These are phyloP conservation scores for Cercospora zeina DNA, from an alignment of 2,329 filamentous ascomycete species.

Conservation along the genomic window DNA sequence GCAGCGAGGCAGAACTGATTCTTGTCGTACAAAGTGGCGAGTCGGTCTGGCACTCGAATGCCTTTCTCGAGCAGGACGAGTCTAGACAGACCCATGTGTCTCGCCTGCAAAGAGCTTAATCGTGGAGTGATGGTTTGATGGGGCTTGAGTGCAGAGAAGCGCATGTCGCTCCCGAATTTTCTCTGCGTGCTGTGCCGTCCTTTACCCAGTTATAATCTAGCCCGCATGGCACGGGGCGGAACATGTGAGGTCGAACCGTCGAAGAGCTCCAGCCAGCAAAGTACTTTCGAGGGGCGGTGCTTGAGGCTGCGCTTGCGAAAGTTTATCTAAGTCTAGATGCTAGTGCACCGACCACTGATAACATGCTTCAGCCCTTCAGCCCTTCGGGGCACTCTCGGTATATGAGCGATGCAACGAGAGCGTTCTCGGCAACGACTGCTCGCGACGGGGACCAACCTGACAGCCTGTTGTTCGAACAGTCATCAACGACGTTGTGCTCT, in stretches of 20 bases:
- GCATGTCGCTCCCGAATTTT: background rate
- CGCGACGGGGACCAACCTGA: background rate
- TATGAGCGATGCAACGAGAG: background rate
- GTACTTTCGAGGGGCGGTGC: background rate
- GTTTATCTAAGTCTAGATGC: constrained; percentile 9
- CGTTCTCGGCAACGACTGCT: background rate
- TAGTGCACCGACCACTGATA: background rate
- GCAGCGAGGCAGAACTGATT: background rate
- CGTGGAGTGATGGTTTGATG: background rate
- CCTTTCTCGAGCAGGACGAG: background rate
- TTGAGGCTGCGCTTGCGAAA: background rate
- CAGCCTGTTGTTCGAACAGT: background rate
- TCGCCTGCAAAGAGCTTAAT: constrained; percentile 8
- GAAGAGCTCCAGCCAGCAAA: constrained; percentile 7
- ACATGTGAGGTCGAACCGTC: background rate
- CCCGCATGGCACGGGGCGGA: background rate
- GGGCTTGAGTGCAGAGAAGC: background rate
- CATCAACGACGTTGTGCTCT: background rate
- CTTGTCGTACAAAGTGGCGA: background rate
- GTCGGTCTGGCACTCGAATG: background rate
- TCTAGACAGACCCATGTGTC: background rate
- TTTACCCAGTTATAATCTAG: background rate
- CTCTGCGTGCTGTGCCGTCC: background rate
- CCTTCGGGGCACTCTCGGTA: no score
- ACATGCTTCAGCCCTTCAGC: no score